phyloP scores from a whole-genome alignment of 2,329 filamentous ascomycete genomes.

The Periconia digitata region DNA sequence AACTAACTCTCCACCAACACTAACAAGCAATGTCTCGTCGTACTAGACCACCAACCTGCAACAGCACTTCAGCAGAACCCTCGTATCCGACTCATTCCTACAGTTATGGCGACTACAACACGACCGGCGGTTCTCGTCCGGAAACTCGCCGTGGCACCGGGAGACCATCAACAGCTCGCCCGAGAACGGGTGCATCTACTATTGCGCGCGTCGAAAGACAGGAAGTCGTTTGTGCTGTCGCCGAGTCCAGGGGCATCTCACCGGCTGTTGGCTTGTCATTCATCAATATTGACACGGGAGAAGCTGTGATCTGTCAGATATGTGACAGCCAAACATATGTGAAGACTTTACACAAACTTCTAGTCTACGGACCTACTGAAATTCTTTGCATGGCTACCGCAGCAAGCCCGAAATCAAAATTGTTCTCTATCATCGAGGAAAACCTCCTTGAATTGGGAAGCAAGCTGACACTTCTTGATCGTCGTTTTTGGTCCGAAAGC shows the following conservation, averaged over 20 bases:
- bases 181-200: slow-evolving; percentile 59
- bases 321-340: slow-evolving; percentile 92
- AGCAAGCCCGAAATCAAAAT: slow-evolving; percentile 70
- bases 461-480: slow-evolving; percentile 66
- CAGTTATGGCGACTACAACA: slow-evolving; percentile 32
- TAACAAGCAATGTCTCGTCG: slow-evolving; percentile 29
- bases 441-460: slow-evolving; percentile 63
- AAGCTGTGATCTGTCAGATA: slow-evolving; percentile 85
- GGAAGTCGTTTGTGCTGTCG: slow-evolving; percentile 83
- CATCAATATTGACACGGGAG: slow-evolving; percentile 81
- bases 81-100: slow-evolving; percentile 37
- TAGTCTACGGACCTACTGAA: slow-evolving; percentile 75
- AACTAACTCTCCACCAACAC: slow-evolving; percentile 17
- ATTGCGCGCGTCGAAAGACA: slow-evolving; percentile 61
- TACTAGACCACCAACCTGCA: slow-evolving; percentile 29
- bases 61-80: slow-evolving; percentile 29
- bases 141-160: slow-evolving; percentile 37
- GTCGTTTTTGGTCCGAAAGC: slow-evolving; percentile 81
- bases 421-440: slow-evolving; percentile 73
- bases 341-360: slow-evolving; percentile 82
- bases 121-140: slow-evolving; percentile 38
- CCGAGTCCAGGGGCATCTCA: slow-evolving; percentile 82
- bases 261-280: slow-evolving; percentile 85
- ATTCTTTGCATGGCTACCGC: slow-evolving; percentile 76
- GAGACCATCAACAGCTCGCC: slow-evolving; percentile 50